Evolutionary conservation across 225 moss, liverwort and hornwort species (phyloP).

Genomic region (Thuidium tamariscinum): DNA sequence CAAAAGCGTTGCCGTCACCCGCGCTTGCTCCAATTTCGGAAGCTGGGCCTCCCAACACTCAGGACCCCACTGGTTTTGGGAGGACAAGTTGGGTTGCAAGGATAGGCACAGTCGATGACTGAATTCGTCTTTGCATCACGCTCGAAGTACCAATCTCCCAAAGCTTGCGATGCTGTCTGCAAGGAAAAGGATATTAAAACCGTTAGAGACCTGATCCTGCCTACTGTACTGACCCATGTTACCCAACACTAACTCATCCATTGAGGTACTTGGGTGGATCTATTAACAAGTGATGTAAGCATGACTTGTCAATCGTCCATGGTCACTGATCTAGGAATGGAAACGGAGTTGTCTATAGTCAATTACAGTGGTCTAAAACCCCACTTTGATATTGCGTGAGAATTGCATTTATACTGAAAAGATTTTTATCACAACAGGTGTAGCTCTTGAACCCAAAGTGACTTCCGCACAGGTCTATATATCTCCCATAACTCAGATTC

Average conservation of each 20-base stretch:
- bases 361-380: background rate
- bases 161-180: constrained; percentile 45
- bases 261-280: background rate
- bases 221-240: background rate
- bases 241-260: background rate
- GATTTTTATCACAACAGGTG: background rate
- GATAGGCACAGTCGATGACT: constrained; percentile 40
- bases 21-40: constrained; percentile 56
- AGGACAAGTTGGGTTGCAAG: constrained; percentile 51
- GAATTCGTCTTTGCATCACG: constrained; percentile 11
- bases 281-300: background rate
- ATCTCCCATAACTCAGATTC: background rate
- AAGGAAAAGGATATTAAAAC: background rate
- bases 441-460: no score
- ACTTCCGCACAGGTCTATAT: background rate
- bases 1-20: background rate
- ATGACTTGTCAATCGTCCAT: background rate
- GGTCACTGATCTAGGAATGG: background rate
- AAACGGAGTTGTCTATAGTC: background rate
- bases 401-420: background rate
- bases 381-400: background rate
- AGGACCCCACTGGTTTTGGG: constrained; percentile 14
- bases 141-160: constrained; percentile 56
- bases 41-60: constrained; percentile 39
- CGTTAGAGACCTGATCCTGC: background rate